Base-by-base conservation (phyloP, 345 rosid species). In the Zanthoxylum bungeanum region DNA sequence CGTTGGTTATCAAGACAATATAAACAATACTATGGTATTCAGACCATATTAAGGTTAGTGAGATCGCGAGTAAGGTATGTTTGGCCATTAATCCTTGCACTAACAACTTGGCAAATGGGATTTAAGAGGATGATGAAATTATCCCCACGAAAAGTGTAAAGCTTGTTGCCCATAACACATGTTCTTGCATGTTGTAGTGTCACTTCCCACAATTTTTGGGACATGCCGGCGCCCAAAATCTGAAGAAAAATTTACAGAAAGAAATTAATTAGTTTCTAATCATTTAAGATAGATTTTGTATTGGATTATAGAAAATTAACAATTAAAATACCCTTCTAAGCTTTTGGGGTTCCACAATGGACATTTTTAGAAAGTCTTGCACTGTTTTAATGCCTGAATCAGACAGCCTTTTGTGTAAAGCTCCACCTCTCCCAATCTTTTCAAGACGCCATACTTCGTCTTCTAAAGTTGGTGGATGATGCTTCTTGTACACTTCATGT, bases 391-490 rank as follows among this genome's bases (percentile, higher is more conserved):
- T 79, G 33, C 79, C 73, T 0, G 34, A 17, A 17, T 72, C 47
- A 3, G 83, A 7, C 44, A 94, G 86, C 80, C 85, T 94, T 73
- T 73, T 90, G 78, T 93, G 97, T 73, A 93, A 93, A 47, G 90
- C 89, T 37, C 98, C 98, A 44, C 80, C 96, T 84, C 91, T 93
- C 24, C 94, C 94, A 30, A 93, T 90, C 82, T 88, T 93, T 83
- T 86, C 85, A 7, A 91, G 91, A 40, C 98, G 88, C 97, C 98
- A 91, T 33, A 93, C 97, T 40, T 93, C 90, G 70, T 93, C 98
- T 3, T 77, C 80, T 49, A 93, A 70, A 83, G 66, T 74, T 59
- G 98, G 98, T 24, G 98, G 98, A 76, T 88, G 78, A 77, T 93
- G 94, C 77, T 93, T 93, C 93, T 87, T 91, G 89, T 93, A 93